A percentile compares a stretch with the other conserved stretches of the same genome.
phyloP scores from a whole-genome alignment of 2,329 filamentous ascomycete species.

The Aspergillus sp. region DNA sequence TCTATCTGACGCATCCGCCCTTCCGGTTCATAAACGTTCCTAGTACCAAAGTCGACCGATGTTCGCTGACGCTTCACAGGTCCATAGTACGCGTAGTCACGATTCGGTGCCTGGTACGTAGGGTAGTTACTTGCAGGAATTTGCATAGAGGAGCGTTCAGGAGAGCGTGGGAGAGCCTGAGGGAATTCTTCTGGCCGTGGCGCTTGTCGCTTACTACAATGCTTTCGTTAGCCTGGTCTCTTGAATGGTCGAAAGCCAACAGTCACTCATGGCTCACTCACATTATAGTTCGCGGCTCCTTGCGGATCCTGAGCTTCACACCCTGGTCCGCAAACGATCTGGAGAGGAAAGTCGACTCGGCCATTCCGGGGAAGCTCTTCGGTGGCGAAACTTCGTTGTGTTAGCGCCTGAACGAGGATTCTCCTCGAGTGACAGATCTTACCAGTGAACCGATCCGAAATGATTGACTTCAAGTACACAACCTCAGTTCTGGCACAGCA shows the following conservation, averaged over 20 bases:
- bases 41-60: constrained; percentile 43
- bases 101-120: constrained; percentile 37
- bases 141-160: constrained; percentile 42
- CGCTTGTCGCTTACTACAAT: constrained; percentile 42
- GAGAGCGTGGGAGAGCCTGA: constrained; percentile 41
- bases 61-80: constrained; percentile 46
- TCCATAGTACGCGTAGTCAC: constrained; percentile 43
- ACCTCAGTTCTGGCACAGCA: constrained; percentile 45
- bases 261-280: constrained; percentile 28
- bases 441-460: constrained; percentile 72
- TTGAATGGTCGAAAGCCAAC: background rate
- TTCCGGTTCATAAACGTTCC: constrained; percentile 42
- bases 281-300: constrained; percentile 71
- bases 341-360: constrained; percentile 79
- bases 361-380: constrained; percentile 78
- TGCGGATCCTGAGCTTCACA: constrained; percentile 78
- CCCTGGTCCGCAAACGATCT: constrained; percentile 86
- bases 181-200: constrained; percentile 46
- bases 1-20: constrained; percentile 44
- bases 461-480: constrained; percentile 57
- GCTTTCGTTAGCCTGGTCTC: constrained; percentile 21
- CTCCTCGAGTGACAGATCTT: constrained; percentile 29
- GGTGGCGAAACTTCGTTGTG: constrained; percentile 45
- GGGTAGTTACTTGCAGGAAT: constrained; percentile 38
- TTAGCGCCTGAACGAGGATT: constrained; percentile 17